Conservation (phyloP, 192 early-diverging fungal species). For the Pilobolus umbonatus region DNA sequence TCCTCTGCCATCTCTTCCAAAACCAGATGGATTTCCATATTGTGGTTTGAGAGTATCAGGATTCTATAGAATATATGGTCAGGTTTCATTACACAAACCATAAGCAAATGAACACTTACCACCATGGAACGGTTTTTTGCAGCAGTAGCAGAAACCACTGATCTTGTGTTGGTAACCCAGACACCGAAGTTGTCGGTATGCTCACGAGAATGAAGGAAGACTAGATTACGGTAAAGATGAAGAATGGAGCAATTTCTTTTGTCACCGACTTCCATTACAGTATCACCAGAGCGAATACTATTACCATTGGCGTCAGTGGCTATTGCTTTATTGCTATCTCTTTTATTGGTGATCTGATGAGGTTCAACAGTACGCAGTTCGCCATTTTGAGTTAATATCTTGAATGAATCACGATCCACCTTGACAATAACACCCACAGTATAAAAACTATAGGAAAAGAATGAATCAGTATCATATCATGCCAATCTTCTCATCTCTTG, state of each 20-base stretch:
- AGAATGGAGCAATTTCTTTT: slow-evolving; percentile 67
- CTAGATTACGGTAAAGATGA: slow-evolving; percentile 77
- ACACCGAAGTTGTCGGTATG: slow-evolving; percentile 67
- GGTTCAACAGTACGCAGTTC: slow-evolving; percentile 57
- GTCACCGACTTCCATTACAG: slow-evolving; percentile 66
- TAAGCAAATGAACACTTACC: no score
- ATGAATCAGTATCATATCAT: neutral
- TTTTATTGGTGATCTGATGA: slow-evolving; percentile 69
- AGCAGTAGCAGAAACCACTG: slow-evolving; percentile 55
- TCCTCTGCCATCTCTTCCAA: slow-evolving; percentile 9
- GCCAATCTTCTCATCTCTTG: neutral
- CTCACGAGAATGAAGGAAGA: slow-evolving; percentile 77
- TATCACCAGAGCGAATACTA: slow-evolving; percentile 62
- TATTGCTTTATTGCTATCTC: slow-evolving; percentile 51
- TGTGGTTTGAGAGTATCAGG: slow-evolving; percentile 7
- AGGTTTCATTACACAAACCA: no score
- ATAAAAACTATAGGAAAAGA: slow-evolving; percentile 40
- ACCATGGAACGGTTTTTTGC: no score
- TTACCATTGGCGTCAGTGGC: slow-evolving; percentile 48
- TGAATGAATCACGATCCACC: slow-evolving; percentile 68
- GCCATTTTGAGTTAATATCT: slow-evolving; percentile 75
- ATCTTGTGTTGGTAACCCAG: slow-evolving; percentile 65
- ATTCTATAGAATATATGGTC: neutral
- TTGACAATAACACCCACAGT: slow-evolving; percentile 81
- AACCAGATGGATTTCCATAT: slow-evolving; percentile 1